Base-by-base conservation (phyloP, 2,329 filamentous ascomycete species). In the Plenodomus lindquistii region DNA sequence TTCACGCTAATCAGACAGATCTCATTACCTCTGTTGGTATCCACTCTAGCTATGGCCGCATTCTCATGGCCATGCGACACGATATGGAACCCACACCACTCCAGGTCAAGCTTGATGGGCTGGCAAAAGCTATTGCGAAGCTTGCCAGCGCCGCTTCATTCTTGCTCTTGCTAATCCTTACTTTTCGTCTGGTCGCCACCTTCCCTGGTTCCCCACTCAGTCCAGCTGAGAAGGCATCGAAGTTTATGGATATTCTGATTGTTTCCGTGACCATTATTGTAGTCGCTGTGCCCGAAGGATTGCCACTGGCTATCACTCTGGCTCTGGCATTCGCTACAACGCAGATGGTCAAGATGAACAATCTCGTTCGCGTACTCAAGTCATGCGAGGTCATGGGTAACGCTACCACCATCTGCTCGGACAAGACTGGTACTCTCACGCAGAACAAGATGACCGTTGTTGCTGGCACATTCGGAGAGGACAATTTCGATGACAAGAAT, bases 81-180 rank as follows among this genome's bases (percentile, higher is more conserved):
- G 86, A 89, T 51, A 84, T 85, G 48, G 85, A 92, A 62, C 86
- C 88, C 17, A 93, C 89, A 1, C 89, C 89, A 4, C 71, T 93
- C 5, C 89, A 92, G 66, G 85, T 81, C 2, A 91, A 91, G 70
- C 77, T 93, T 48, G 90, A 91, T 57, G 78, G 84, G 4, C 77
- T 93, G 16, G 89, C 89, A 7, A 88, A 89, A 63, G 87, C 90
- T 60, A 90, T 93, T 60, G 85, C 85, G n/a, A 88, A 88, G 65
- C 78, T 88, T 37, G 85, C 85, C 70, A 89, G 89, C 67, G 85
- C 82, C 50, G 89, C 90, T 39, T 89, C 87, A 57, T 77, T 94
- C 10, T 72, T 92, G 8, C 78, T 96, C 39, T 96, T 96, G 1
- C 40, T 73, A 36, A 63, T 73, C n/a, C 58, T 74, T 5, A 58